Percentiles rank a stretch among this genome's conserved stretches.
Conservation (phyloP, 768 basidiomycete genomes). For the Boletus rex-veris region DNA sequence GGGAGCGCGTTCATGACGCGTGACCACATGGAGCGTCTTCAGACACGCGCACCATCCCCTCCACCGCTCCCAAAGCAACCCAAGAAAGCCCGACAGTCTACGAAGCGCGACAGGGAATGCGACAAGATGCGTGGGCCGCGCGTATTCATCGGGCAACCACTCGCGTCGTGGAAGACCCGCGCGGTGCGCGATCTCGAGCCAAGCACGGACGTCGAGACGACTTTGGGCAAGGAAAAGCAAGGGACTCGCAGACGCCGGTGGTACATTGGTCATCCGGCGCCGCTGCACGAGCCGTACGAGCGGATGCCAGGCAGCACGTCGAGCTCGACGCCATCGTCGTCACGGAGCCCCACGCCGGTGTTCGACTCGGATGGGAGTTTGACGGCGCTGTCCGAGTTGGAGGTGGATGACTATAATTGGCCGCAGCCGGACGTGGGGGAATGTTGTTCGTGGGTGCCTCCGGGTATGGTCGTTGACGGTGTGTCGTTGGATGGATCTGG, state of each 20-base stretch:
- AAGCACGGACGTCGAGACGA: not conserved
- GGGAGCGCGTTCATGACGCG: constrained; percentile 26
- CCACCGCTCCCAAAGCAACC: not conserved
- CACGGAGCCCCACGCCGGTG: constrained; percentile 11
- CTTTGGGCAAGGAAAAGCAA: not conserved
- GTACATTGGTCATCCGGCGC: constrained; percentile 17
- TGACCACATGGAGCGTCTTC: constrained; percentile 4
- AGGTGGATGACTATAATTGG: constrained; percentile 14
- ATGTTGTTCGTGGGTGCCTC: constrained; percentile 25
- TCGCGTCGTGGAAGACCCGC: constrained; percentile 22
- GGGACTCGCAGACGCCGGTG: constrained; percentile 4
- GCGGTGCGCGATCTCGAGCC: constrained; percentile 22
- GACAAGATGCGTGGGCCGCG: constrained; percentile 7
- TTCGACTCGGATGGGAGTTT: constrained; percentile 11
- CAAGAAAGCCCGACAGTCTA: not conserved
- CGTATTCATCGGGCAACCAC: constrained; percentile 26
- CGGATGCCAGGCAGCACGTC: constrained; percentile 14
- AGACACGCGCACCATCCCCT: not conserved
- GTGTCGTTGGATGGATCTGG: too few species aligned
- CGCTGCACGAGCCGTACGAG: constrained; percentile 18
- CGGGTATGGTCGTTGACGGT: not conserved
- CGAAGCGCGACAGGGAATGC: not conserved
- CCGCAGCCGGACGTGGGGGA: constrained; percentile 34
- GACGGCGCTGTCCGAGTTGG: constrained; percentile 10
- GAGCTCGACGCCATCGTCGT: not conserved